phyloP scores from a whole-genome alignment of 495 filamentous ascomycete genomes.

The Penicillium lagena region DNA sequence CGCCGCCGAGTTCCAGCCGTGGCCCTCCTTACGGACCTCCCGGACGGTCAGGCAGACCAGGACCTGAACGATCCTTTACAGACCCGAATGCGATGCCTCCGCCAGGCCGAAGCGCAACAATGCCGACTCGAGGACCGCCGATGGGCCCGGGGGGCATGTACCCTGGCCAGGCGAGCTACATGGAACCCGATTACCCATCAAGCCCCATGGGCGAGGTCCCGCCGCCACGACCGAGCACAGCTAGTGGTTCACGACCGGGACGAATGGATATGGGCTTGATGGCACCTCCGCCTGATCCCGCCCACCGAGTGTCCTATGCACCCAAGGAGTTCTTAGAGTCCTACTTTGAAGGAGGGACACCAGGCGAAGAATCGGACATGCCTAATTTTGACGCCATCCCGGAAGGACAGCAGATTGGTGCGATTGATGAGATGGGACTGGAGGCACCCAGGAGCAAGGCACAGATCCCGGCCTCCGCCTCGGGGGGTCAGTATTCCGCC shows the following conservation, averaged over 20 bases:
- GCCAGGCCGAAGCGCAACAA: conserved; percentile 32
- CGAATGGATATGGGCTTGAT: conserved; percentile 10
- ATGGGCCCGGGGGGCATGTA: conserved; percentile 15
- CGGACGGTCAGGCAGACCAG: conserved; percentile 20
- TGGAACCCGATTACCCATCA: conserved; percentile 18
- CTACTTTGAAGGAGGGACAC: conserved; percentile 25
- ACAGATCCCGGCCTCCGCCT: conserved; percentile 11
- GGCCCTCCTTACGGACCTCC: conserved; percentile 19
- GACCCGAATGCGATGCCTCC: conserved; percentile 24
- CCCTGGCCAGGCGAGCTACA: conserved; percentile 27
- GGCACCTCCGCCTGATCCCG: conserved; percentile 8
- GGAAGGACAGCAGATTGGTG: conserved; percentile 20
- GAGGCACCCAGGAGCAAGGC: conserved; percentile 23
- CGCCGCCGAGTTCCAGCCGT: conserved; percentile 13
- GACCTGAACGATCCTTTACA: conserved; percentile 20
- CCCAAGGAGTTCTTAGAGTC: conserved; percentile 33
- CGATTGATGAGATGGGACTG: conserved; percentile 46
- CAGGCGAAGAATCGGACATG: conserved; percentile 49
- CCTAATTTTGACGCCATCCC: conserved; percentile 70
- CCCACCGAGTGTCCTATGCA: conserved; percentile 19
- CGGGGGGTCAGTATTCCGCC: conserved; percentile 23
- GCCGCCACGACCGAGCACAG: conserved; percentile 22
- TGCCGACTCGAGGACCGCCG: conserved; percentile 18
- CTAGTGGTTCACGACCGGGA: conserved; percentile 15
- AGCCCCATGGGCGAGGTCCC: conserved; percentile 8